Percentiles rank a stretch among this genome's conserved stretches.
Conservation (phyloP, 768 basidiomycete species). For the Hygrocybe punicea region DNA sequence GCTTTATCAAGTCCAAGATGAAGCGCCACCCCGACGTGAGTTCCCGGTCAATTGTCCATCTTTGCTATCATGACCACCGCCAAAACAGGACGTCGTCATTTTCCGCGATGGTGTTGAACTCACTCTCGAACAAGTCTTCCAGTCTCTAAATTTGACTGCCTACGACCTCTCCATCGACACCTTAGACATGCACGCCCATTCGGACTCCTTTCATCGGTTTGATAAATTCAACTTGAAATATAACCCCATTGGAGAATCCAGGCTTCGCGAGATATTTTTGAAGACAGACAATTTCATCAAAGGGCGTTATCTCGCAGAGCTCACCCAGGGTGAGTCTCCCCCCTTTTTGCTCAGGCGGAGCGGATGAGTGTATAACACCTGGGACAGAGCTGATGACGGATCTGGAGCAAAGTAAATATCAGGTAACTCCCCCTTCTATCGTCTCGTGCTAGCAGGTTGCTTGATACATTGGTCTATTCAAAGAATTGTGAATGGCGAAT, state of each 20-base stretch:
- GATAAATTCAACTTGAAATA: constrained; percentile 98
- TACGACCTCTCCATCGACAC: constrained; percentile 99
- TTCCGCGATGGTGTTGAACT: constrained; percentile 89
- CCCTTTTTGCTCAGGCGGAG: neutral
- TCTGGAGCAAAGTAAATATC: constrained; percentile 97
- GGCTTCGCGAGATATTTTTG: constrained; percentile 93
- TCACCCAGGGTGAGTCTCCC: constrained; percentile 69
- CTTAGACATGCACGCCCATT: constrained; percentile 98
- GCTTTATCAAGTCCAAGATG: constrained; percentile 99
- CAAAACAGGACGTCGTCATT: constrained; percentile 83
- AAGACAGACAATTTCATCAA: constrained; percentile 96
- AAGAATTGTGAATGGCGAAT: constrained; percentile 97
- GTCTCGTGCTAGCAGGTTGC: neutral
- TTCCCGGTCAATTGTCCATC: neutral
- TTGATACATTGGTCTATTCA: neutral
- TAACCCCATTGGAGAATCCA: constrained; percentile 93
- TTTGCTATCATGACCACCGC: neutral
- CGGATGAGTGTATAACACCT: neutral
- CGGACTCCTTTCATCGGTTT: constrained; percentile 96
- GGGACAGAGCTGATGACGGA: constrained; percentile 90
- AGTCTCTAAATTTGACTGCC: constrained; percentile 89
- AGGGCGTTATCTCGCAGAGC: constrained; percentile 90
- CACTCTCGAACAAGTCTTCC: constrained; percentile 91
- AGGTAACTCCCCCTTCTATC: constrained; percentile 46
- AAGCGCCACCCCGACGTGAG: constrained; percentile 76